Conservation (phyloP, 2,329 filamentous ascomycete species). For the Cercospora zeae-maydis region DNA sequence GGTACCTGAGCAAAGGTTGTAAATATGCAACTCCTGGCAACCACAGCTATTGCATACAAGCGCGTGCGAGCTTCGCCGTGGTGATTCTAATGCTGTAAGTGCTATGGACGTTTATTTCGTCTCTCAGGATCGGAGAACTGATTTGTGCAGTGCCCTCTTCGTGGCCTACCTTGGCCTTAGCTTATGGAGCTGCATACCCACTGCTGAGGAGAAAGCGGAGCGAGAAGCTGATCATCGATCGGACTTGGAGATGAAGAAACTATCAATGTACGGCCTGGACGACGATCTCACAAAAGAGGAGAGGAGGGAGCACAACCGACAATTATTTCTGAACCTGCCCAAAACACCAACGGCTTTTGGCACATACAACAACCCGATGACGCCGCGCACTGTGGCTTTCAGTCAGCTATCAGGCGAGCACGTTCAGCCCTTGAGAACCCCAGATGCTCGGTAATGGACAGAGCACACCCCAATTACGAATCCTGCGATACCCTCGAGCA, state of each 20-base stretch:
- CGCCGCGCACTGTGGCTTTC: conserved; percentile 66
- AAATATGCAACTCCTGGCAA: conserved; percentile 46
- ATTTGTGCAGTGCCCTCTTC: conserved; percentile 54
- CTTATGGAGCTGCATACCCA: conserved; percentile 54
- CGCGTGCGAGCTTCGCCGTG: conserved; percentile 63
- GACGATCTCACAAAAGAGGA: conserved; percentile 45
- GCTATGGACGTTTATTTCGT: neutral
- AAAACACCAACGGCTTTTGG: conserved; percentile 44
- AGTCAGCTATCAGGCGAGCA: conserved; percentile 50
- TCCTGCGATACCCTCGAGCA: conserved; percentile 9
- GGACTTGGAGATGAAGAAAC: conserved; percentile 51
- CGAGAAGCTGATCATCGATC: conserved; percentile 29
- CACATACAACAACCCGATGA: conserved; percentile 44
- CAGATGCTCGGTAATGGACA: conserved; percentile 20
- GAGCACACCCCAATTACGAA: neutral
- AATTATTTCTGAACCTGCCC: conserved; percentile 36
- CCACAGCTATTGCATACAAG: conserved; percentile 60
- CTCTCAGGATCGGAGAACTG: conserved; percentile 4
- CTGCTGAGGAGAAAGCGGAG: conserved; percentile 32
- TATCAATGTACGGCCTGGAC: conserved; percentile 45
- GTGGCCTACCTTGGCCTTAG: conserved; percentile 57
- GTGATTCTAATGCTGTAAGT: conserved; percentile 67
- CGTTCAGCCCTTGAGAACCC: conserved; percentile 19
- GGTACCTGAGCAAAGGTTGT: conserved; percentile 73
- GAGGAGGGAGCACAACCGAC: conserved; percentile 56